Evolutionary conservation across 176 grass and related monocot genomes (phyloP).

Genomic region (Melocanna baccifera): DNA sequence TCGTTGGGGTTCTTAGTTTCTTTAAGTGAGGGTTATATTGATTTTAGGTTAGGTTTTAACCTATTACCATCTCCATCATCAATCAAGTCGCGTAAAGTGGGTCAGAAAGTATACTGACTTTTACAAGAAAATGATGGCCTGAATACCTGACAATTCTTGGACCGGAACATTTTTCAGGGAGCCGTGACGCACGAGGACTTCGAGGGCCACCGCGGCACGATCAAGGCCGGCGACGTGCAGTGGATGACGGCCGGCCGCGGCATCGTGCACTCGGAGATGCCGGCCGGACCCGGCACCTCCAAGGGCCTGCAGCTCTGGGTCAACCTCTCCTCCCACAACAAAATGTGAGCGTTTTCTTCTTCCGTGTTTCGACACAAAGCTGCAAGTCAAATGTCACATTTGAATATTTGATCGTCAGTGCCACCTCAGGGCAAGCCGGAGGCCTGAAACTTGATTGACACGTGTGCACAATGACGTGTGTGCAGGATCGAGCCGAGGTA

Average conservation of each 20-base stretch:
- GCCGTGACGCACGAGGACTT: conserved; percentile 89
- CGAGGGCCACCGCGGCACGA: conserved; percentile 80
- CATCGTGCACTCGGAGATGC: conserved; percentile 98
- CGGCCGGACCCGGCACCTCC: conserved; percentile 58
- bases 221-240: conserved; percentile 92
- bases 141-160: neutral
- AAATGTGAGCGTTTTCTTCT: conserved; percentile 52
- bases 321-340: conserved; percentile 88
- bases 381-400: neutral
- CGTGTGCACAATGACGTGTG: neutral
- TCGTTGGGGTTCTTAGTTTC: too few relatives aligned
- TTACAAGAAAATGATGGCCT: neutral
- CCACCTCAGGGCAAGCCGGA: neutral
- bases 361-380: neutral
- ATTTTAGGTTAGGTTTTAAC: too few relatives aligned
- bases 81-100: neutral
- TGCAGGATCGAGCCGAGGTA: conserved; percentile 87
- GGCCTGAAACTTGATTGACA: neutral
- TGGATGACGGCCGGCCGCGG: conserved; percentile 98
- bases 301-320: conserved; percentile 96
- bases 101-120: neutral
- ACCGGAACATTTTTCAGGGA: conserved; percentile 37
- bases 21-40: too few relatives aligned
- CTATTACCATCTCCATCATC: too few relatives aligned
- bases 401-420: neutral